A percentile compares a stretch with the other conserved stretches of the same genome.
phyloP scores from a whole-genome alignment of 129 eudicot genomes.

The Flaveria ramosissima region DNA sequence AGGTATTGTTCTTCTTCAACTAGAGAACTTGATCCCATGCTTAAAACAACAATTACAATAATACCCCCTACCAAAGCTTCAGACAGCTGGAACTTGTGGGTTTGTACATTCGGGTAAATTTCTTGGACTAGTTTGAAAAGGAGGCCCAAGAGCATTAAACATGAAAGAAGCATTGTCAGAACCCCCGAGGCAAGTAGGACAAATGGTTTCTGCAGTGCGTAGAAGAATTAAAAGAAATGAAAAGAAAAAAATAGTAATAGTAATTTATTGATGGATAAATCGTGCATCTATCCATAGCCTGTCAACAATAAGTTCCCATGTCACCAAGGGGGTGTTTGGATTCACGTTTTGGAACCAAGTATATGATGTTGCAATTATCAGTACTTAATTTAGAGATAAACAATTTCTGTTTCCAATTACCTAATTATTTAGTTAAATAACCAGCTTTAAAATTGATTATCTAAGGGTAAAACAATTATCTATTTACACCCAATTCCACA shows the following conservation, averaged over 20 bases:
- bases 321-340: constrained; percentile 1
- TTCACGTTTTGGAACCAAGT: neutral
- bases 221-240: constrained; percentile 1
- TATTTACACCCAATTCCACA: neutral
- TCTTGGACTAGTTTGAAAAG: constrained; percentile 49
- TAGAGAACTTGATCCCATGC: constrained; percentile 97
- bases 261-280: neutral
- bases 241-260: neutral
- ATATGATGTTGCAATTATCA: neutral
- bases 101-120: constrained; percentile 28
- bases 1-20: constrained; percentile 94
- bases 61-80: constrained; percentile 42
- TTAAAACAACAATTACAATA: constrained; percentile 49
- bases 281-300: constrained; percentile 16
- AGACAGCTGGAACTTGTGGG: constrained; percentile 49
- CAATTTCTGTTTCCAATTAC: neutral
- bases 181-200: constrained; percentile 64
- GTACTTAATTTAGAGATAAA: neutral
- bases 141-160: constrained; percentile 56
- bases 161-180: constrained; percentile 71
- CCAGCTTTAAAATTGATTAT: neutral
- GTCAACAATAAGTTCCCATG: constrained; percentile 19
- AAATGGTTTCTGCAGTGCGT: constrained; percentile 72
- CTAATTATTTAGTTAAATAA: neutral
- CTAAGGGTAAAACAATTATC: constrained; percentile 1